Base-by-base conservation (phyloP, 1,139 yeast genomes). In the Blastobotrys proliferans region DNA sequence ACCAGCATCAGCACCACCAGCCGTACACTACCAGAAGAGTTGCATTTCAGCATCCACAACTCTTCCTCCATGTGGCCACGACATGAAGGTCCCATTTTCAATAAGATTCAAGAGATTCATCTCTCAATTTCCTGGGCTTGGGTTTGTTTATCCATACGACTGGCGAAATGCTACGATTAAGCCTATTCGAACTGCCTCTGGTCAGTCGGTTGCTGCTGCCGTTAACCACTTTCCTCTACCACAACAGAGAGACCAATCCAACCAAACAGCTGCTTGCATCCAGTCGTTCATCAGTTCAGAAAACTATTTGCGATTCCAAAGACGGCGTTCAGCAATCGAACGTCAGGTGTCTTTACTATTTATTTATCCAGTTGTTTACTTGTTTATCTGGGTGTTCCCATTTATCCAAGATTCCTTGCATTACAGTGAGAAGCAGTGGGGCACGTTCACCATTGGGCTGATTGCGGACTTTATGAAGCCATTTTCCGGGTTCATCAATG, bases 381-480 rank as follows among this genome's bases (percentile, higher is more conserved):
- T 83, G 45, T 67, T 82, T 28, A 63, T 85, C 33, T 86, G 95
- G 95, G 56, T 81, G 11, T 79, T 83, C 55, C 95, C 95, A 1
- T 73, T 84, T 47, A 72, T 81, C 4, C 52, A 53, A 19, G 51
- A 52, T 17, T 28, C 44, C n/a, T 26, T 51, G 25, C 48, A 43
- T 21, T 44, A 43, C 20, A 28, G 41, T 1, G 26, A 11, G 4
- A 4, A 11, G 11, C 6, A 27, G 9, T 11, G 14, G 9, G 30
- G 29, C 11, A 14, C 13, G 20, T 73, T 72, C 47, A 81, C 88
- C 81, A 61, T 84, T 32, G 73, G 77, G 42, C 73, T 76, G 42
- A 61, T 82, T 46, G 77, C 83, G n/a, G 82, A 90, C 0, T 79
- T 79, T 52, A 76, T 80, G 70, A 86, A 82, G 58, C 87, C 94